These are phyloP conservation scores for Trichocladium uniseriatum DNA, from an alignment of 495 filamentous ascomycete species.

Conservation along the genomic window DNA sequence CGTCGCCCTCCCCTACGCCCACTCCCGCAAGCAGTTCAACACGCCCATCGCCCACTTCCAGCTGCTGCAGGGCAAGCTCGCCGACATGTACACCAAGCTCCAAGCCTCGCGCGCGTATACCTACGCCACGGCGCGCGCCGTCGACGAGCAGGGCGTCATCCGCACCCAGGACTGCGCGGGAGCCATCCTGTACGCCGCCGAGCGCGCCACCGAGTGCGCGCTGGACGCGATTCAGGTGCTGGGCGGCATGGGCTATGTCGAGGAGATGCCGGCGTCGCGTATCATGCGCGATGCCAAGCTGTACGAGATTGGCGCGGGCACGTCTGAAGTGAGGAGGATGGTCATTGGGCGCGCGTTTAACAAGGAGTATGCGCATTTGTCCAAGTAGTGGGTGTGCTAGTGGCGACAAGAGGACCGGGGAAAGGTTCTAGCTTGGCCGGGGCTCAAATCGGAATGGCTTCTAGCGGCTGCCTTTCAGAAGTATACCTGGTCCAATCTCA, in stretches of 20 bases:
- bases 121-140: conserved; percentile 59
- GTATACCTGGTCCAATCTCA: too few species aligned
- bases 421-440: too few species aligned
- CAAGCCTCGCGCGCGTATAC: conserved; percentile 75
- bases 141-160: conserved; percentile 64
- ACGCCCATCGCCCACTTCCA: conserved; percentile 86
- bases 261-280: conserved; percentile 84
- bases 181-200: conserved; percentile 87
- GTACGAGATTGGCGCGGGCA: conserved; percentile 97
- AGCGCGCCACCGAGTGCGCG: conserved; percentile 80
- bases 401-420: not conserved
- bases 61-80: conserved; percentile 83
- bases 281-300: conserved; percentile 71
- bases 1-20: conserved; percentile 79
- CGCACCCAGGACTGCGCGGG: conserved; percentile 90
- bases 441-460: too few species aligned
- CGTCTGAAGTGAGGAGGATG: conserved; percentile 86
- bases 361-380: conserved; percentile 61
- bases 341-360: conserved; percentile 94
- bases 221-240: conserved; percentile 90
- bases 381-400: conserved; percentile 8
- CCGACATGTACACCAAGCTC: conserved; percentile 95
- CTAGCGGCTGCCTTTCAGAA: too few species aligned
- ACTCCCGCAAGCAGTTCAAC: conserved; percentile 82
- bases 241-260: conserved; percentile 92